Base-by-base conservation (phyloP, 2,329 filamentous ascomycete species). In the Diplocarpon rosae region DNA sequence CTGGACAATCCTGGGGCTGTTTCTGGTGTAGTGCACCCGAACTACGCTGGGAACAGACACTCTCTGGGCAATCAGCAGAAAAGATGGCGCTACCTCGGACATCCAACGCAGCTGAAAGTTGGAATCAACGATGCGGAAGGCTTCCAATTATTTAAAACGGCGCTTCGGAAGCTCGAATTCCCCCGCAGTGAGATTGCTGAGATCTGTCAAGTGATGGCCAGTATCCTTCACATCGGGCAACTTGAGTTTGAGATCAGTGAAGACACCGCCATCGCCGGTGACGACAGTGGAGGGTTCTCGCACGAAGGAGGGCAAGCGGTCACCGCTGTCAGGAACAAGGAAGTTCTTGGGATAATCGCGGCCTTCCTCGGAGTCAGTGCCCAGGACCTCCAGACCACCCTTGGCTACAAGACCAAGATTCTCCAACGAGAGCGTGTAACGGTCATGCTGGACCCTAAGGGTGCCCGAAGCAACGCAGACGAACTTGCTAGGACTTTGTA, bases 101-200 rank as follows among this genome's bases (percentile, higher is more conserved):
- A 98, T 57, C 92, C 90, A 1, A 95, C 90, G 0, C 92, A 98
- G 65, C 74, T 98, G 52, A 96, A 95, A 64, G 87, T 96, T 24
- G 92, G 92, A 46, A 89, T 98, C 62, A 95, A 98, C 59, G 92
- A 98, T 60, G 74, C 83, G 1, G 89, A 95, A 59, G 92, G 90
- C 4, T 98, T 98, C 65, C 86, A 94, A 61, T 82, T 96, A 42
- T 96, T 98, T 73, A 96, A 96, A 70, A 95, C 86, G 1, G 92
- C 92, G 1, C 69, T 98, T 39, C 78, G 89, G 52, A 95, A 94
- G 64, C 75, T 98, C 12, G 92, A 96, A 65, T 96, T 98, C 52
- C 85, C 90, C 3, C 78, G 89, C 43, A 81, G 83, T 48, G 92
- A 95, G 58, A 95, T 98, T 60, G 92, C 92, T 32, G 90, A 95